Percentiles rank a stretch among this genome's conserved stretches.
Evolutionary conservation across 2,329 filamentous ascomycete genomes (phyloP).

Genomic region (Cercospora citrullina): DNA sequence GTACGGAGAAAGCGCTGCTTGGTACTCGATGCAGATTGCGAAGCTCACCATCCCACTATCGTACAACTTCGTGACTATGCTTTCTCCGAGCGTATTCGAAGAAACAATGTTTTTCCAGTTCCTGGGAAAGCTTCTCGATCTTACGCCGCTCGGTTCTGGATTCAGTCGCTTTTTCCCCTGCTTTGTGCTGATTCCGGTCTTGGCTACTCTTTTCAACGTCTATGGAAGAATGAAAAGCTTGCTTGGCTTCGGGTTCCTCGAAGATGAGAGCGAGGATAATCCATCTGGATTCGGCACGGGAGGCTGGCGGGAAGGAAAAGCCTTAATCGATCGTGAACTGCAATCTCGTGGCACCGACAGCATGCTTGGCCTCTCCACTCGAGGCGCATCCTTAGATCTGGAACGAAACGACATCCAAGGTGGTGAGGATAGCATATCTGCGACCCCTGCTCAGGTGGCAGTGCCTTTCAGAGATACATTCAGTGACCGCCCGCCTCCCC

Average conservation of each 20-base stretch:
- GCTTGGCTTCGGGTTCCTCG: slow-evolving; percentile 76
- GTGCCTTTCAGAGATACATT: slow-evolving; percentile 7
- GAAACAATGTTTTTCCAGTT: slow-evolving; percentile 86
- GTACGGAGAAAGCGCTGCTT: slow-evolving; percentile 88
- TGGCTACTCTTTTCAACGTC: slow-evolving; percentile 82
- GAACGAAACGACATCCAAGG: slow-evolving; percentile 20
- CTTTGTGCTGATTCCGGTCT: slow-evolving; percentile 81
- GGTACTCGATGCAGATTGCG: slow-evolving; percentile 92
- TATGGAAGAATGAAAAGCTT: slow-evolving; percentile 78
- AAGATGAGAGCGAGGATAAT: slow-evolving; percentile 70
- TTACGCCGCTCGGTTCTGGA: slow-evolving; percentile 77
- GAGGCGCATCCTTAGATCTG: slow-evolving; percentile 32
- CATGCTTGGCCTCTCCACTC: slow-evolving; percentile 40
- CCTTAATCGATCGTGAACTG: slow-evolving; percentile 82
- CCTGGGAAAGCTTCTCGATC: slow-evolving; percentile 76
- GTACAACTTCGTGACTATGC: slow-evolving; percentile 95
- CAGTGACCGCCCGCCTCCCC: slow-evolving; percentile 12
- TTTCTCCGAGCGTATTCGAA: slow-evolving; percentile 69
- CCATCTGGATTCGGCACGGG: slow-evolving; percentile 69
- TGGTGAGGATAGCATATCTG: slow-evolving; percentile 11
- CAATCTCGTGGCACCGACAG: slow-evolving; percentile 40
- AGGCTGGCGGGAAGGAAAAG: slow-evolving; percentile 86
- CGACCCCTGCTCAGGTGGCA: neutral
- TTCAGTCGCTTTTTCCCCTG: slow-evolving; percentile 89
- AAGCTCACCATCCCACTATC: slow-evolving; percentile 88